Evolutionary conservation across 495 filamentous ascomycete genomes (phyloP), one percentile per base, ranked within the genome.

Genomic region (Podospora didyma): DNA sequence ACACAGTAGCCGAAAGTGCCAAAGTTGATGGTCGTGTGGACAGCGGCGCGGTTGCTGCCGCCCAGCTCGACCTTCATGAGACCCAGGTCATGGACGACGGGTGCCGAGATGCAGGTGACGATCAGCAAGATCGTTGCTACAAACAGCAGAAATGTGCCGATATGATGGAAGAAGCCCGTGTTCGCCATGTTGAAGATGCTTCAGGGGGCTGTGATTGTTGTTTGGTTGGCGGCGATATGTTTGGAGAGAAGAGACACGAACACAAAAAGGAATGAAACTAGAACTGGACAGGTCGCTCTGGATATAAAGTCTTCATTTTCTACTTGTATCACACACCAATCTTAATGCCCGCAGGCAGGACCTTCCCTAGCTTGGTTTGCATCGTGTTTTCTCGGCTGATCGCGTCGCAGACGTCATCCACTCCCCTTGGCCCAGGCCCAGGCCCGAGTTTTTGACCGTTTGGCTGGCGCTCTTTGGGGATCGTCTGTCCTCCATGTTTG

Each of bases 1-100:
- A 76, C 54, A 58, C 83, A 86, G 60, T 76, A 79, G 2, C 83
- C 83, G 67, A 84, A 84, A 5, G 78, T 81, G 21, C 83, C 83
- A 59, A 84, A 83, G 4, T 73, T 74, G 3, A 85, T 65, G 63
- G 19, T 58, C 54, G 48, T 52, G 14, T 3, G 23, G 37, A 21
- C 34, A 21, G 14, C 11, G 1, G 10, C 7, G 2, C 34, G 24
- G 9, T 47, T 16, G 53, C n/a, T n/a, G n/a, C 68, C 69, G 47
- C 62, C 68, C 9, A 85, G 69, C 12, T 72, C 70, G 45, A 85
- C 70, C 53, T 73, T 77, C 17, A 85, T 62, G 28, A 86, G 61
- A 26, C 70, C 70, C 35, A 85, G 75, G 64, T 75, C 61, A 46
- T 76, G 63, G 50, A 83, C 70, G 17, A 86, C 78, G 10, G 83